Evolutionary conservation across 441 rosid species (phyloP).

Genomic region (Jatropha multifida): DNA sequence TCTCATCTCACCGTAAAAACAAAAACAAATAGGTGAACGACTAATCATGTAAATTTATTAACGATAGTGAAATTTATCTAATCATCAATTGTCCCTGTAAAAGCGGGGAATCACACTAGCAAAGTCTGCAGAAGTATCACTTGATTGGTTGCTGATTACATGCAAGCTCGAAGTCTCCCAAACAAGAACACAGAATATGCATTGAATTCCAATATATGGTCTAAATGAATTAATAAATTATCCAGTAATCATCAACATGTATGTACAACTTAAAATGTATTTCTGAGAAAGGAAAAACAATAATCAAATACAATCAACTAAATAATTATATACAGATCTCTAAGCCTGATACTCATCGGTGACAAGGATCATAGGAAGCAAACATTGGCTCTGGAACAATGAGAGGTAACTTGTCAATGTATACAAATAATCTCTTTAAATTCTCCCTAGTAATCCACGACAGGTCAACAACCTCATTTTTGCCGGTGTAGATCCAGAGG

Average conservation of each 20-base stretch:
- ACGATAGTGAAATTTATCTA: no score
- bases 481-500: constrained; percentile 80
- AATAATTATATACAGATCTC: neutral
- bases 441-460: constrained; percentile 66
- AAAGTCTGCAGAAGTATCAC: no score
- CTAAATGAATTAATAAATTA: constrained; percentile 1
- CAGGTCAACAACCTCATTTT: constrained; percentile 64
- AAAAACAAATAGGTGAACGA: no score
- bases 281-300: neutral
- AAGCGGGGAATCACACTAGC: no score
- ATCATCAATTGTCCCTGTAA: no score
- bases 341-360: constrained; percentile 23
- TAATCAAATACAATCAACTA: constrained; percentile 17
- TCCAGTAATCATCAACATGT: neutral
- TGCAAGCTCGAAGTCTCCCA: no score
- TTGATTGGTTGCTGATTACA: no score
- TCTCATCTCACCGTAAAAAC: no score
- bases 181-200: neutral
- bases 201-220: neutral
- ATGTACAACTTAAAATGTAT: constrained; percentile 21
- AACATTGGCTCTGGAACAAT: constrained; percentile 68
- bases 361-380: constrained; percentile 52
- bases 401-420: constrained; percentile 74
- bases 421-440: constrained; percentile 66
- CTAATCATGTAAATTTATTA: no score